phyloP scores from a whole-genome alignment of 352 stramenopile genomes.

The Pythium chondricola region DNA sequence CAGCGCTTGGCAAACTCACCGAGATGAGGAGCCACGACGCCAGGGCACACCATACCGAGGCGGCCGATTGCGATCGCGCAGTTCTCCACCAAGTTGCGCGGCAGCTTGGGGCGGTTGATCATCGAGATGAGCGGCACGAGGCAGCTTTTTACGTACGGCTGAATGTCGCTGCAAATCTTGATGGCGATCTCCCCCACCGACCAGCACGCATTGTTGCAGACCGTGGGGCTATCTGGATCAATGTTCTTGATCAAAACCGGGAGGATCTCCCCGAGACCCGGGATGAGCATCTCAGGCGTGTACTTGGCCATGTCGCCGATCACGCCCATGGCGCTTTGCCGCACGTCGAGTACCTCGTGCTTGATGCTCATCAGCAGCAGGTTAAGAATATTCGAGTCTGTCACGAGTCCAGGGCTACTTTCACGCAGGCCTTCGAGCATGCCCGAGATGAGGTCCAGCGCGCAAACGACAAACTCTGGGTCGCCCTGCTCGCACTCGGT shows the following conservation, averaged over 20 bases:
- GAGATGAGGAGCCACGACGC: slow-evolving; percentile 70
- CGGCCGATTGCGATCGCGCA: slow-evolving; percentile 87
- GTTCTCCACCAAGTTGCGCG: slow-evolving; percentile 86
- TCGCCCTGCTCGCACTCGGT: slow-evolving; percentile 81
- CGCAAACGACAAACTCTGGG: slow-evolving; percentile 86
- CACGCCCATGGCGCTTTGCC: slow-evolving; percentile 86
- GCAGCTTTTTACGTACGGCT: slow-evolving; percentile 71
- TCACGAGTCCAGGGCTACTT: slow-evolving; percentile 72
- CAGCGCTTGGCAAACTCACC: slow-evolving; percentile 85
- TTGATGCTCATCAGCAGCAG: slow-evolving; percentile 83
- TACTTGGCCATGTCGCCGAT: slow-evolving; percentile 87
- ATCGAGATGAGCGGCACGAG: slow-evolving; percentile 73
- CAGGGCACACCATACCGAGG: slow-evolving; percentile 83
- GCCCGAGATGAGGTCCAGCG: slow-evolving; percentile 84
- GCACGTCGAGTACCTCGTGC: slow-evolving; percentile 84
- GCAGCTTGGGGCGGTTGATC: slow-evolving; percentile 84
- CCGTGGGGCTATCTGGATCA: slow-evolving; percentile 77
- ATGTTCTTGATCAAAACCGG: slow-evolving; percentile 87
- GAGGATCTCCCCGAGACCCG: slow-evolving; percentile 68
- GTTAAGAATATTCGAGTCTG: slow-evolving; percentile 82
- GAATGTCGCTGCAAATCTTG: slow-evolving; percentile 78
- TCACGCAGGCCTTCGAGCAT: slow-evolving; percentile 83
- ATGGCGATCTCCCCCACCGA: slow-evolving; percentile 87
- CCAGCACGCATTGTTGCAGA: slow-evolving; percentile 92
- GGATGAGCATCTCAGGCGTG: slow-evolving; percentile 56